Conservation (phyloP, 2,329 filamentous ascomycete genomes). For the Ampelomyces quisqualis region DNA sequence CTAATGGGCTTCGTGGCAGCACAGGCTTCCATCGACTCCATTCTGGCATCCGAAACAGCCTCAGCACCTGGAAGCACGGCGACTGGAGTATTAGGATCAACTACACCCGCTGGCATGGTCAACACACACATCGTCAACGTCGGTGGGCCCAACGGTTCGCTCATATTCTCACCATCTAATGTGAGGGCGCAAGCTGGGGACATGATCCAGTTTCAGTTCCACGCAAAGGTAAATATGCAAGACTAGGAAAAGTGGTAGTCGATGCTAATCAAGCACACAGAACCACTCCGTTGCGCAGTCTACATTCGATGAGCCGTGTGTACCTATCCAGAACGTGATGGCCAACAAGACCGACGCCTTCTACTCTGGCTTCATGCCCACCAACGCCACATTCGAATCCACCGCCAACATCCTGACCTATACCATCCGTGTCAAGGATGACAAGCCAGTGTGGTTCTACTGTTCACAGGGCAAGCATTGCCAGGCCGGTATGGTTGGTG, state of each 20-base stretch:
- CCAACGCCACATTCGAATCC: conserved; percentile 38
- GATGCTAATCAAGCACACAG: conserved; percentile 18
- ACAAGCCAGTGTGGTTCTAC: conserved; percentile 75
- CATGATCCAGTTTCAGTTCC: conserved; percentile 57
- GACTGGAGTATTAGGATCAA: conserved; percentile 5
- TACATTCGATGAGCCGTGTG: conserved; percentile 69
- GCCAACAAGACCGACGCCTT: conserved; percentile 56
- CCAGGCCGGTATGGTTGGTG: conserved; percentile 71
- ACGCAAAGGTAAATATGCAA: conserved; percentile 43
- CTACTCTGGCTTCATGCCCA: conserved; percentile 66
- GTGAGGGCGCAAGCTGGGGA: conserved; percentile 63
- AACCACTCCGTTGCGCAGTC: conserved; percentile 83
- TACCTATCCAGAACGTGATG: conserved; percentile 55
- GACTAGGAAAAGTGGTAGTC: neutral
- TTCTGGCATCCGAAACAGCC: conserved; percentile 8
- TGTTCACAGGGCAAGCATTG: conserved; percentile 75
- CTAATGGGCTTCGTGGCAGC: conserved; percentile 34
- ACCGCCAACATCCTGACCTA: conserved; percentile 60
- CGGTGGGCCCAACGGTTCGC: conserved; percentile 52
- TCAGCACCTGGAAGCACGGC: conserved; percentile 11
- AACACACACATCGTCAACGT: conserved; percentile 65
- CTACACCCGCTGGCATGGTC: conserved; percentile 18
- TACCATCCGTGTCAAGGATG: conserved; percentile 68
- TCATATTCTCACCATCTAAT: conserved; percentile 67
- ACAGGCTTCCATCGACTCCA: conserved; percentile 24